These are phyloP conservation scores for Seiridium cupressi DNA, from an alignment of 2,329 filamentous ascomycete genomes.

Conservation along the genomic window DNA sequence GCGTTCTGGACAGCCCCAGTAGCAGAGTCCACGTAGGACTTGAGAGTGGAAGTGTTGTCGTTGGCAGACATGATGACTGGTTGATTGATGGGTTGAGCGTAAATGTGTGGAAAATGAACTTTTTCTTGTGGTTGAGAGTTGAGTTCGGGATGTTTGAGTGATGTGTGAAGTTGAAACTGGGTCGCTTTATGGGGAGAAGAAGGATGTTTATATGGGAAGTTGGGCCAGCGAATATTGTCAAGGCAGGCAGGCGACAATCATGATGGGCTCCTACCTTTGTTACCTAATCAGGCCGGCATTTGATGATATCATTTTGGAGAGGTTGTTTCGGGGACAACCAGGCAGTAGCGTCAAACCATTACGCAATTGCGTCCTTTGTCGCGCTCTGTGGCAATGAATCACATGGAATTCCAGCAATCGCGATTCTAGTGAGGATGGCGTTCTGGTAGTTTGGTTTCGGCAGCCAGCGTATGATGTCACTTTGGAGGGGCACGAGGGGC, in stretches of 20 bases:
- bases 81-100: neutral
- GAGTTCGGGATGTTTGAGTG: neutral
- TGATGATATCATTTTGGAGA: conserved; percentile 1
- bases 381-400: neutral
- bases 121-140: neutral
- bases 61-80: conserved; percentile 36
- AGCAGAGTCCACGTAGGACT: conserved; percentile 74
- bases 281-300: neutral
- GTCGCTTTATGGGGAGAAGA: neutral
- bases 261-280: neutral
- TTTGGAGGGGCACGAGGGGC: neutral
- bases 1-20: conserved; percentile 70
- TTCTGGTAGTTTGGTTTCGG: neutral
- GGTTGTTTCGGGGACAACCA: neutral
- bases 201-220: neutral
- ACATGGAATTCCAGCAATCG: conserved; percentile 2
- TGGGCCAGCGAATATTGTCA: neutral
- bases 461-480: neutral
- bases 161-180: neutral
- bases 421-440: neutral
- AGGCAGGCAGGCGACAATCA: neutral
- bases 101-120: neutral
- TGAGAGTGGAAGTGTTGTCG: conserved; percentile 68
- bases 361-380: conserved; percentile 3
- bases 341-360: neutral